A percentile compares a stretch with the other conserved stretches of the same genome.
phyloP scores from a whole-genome alignment of 345 rosid genomes.

The Anacardium occidentale region DNA sequence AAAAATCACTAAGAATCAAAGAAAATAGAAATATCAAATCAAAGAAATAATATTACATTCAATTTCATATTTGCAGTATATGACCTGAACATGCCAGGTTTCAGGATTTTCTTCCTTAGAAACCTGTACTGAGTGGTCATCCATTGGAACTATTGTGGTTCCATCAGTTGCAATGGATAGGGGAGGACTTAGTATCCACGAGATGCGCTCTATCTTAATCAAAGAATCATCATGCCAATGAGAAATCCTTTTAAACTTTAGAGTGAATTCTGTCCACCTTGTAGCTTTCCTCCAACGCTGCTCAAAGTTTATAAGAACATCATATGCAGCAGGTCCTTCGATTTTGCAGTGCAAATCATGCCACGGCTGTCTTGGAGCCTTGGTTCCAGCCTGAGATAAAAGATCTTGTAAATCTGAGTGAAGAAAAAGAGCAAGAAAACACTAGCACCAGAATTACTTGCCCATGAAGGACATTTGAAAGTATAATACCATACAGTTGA shows the following conservation, averaged over 20 bases:
- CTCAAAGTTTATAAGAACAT: slow-evolving; percentile 92
- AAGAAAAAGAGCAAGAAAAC: slow-evolving; percentile 9
- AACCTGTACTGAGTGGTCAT: slow-evolving; percentile 50
- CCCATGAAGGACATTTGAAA: background rate
- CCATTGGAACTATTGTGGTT: slow-evolving; percentile 50
- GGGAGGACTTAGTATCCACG: slow-evolving; percentile 85
- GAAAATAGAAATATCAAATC: slow-evolving; percentile 3
- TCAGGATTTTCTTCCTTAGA: slow-evolving; percentile 55
- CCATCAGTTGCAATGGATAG: slow-evolving; percentile 31
- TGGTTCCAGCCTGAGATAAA: slow-evolving; percentile 46
- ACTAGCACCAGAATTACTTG: slow-evolving; percentile 18
- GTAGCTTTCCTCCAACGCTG: slow-evolving; percentile 94
- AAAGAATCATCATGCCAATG: slow-evolving; percentile 82
- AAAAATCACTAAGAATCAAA: background rate
- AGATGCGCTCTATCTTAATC: slow-evolving; percentile 79
- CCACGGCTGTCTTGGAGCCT: slow-evolving; percentile 97
- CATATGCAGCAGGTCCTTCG: slow-evolving; percentile 97
- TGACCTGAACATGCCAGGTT: slow-evolving; percentile 91
- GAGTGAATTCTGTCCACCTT: slow-evolving; percentile 67
- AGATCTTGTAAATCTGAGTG: background rate
- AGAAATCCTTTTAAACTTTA: slow-evolving; percentile 52
- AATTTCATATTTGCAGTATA: slow-evolving; percentile 2
- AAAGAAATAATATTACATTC: background rate
- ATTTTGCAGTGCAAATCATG: slow-evolving; percentile 89
- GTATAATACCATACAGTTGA: background rate